phyloP scores from a whole-genome alignment of 2,329 filamentous ascomycete species.

The Metarhizium guizhouense region DNA sequence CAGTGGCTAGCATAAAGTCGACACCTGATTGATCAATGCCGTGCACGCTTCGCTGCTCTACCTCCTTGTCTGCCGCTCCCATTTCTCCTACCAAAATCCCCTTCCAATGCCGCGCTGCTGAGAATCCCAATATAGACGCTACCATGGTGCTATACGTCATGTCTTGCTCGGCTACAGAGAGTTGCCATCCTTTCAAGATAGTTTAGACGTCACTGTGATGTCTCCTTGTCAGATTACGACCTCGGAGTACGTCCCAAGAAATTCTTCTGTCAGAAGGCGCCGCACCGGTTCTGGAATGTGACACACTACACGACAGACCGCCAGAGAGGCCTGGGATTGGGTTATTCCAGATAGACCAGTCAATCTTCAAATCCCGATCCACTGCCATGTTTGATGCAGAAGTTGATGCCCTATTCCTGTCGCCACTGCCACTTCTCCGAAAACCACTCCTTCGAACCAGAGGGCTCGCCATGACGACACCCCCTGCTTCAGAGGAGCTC shows the following conservation, averaged over 20 bases:
- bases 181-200: not conserved
- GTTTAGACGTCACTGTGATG: not conserved
- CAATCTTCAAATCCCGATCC: no score
- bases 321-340: no score
- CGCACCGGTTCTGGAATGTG: not conserved
- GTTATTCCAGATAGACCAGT: no score
- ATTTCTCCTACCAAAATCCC: not conserved
- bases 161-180: not conserved
- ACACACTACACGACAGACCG: not conserved
- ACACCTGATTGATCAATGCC: not conserved
- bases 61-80: not conserved
- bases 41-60: not conserved
- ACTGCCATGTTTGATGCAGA: no score
- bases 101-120: not conserved
- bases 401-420: not conserved
- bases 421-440: slow-evolving; percentile 7
- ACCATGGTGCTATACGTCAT: not conserved
- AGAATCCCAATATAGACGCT: not conserved
- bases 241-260: not conserved
- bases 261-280: not conserved
- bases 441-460: slow-evolving; percentile 10
- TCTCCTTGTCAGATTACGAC: not conserved
- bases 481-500: slow-evolving; percentile 8
- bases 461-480: slow-evolving; percentile 8
- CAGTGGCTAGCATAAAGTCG: not conserved